Percentiles rank a stretch among this genome's conserved stretches.
These are phyloP conservation scores for Scutellaria galericulata DNA, from an alignment of 257 asterid genomes.

Conservation along the genomic window DNA sequence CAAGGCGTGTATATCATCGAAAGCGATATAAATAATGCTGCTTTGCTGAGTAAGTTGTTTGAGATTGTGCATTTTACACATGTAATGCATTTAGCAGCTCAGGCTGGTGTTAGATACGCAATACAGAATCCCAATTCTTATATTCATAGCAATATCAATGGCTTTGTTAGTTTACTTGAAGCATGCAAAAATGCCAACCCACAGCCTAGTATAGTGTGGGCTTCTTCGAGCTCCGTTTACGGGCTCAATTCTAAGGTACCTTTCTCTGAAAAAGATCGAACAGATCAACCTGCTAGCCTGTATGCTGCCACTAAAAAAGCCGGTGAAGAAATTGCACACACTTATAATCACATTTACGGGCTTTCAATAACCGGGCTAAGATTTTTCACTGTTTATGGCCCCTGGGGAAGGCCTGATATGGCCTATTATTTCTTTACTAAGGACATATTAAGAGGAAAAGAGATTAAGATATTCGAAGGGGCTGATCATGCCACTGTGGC, in stretches of 20 bases:
- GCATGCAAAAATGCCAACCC: conserved; percentile 65
- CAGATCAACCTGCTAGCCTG: conserved; percentile 83
- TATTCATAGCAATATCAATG: conserved; percentile 68
- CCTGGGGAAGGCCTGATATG: conserved; percentile 95
- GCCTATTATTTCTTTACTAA: conserved; percentile 81
- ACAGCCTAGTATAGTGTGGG: conserved; percentile 80
- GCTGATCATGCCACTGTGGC: conserved; percentile 72
- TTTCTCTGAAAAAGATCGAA: conserved; percentile 72
- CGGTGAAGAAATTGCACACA: conserved; percentile 87
- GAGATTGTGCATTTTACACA: conserved; percentile 64
- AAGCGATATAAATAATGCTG: conserved; percentile 64
- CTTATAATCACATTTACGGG: conserved; percentile 78
- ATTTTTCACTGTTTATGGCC: conserved; percentile 86
- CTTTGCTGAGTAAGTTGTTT: conserved; percentile 54
- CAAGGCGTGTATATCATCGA: conserved; percentile 61
- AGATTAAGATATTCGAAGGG: conserved; percentile 72
- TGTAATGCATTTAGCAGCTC: conserved; percentile 89
- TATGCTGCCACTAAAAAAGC: conserved; percentile 90
- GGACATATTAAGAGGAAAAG: conserved; percentile 74
- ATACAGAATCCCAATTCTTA: conserved; percentile 77
- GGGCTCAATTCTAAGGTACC: conserved; percentile 86
- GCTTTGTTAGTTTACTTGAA: conserved; percentile 71
- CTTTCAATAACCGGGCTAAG: conserved; percentile 79
- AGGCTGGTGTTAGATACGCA: conserved; percentile 88
- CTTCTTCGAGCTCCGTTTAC: conserved; percentile 83